Evolutionary conservation across 192 early-diverging fungal genomes (phyloP).

Genomic region (Funneliformis mosseae): DNA sequence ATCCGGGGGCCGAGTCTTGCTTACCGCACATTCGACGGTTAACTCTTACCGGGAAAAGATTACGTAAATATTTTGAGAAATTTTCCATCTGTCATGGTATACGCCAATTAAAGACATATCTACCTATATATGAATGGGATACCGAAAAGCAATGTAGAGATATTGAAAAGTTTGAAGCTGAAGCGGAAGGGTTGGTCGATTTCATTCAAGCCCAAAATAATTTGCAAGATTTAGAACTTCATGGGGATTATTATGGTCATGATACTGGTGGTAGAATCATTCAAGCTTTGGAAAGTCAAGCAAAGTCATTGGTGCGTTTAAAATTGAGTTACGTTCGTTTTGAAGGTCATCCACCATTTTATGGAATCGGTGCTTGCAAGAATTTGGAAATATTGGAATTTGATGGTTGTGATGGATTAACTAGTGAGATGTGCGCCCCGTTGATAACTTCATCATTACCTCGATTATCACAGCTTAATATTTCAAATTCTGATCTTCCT

Average conservation of each 20-base stretch:
- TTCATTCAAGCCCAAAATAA: slow-evolving; percentile 14
- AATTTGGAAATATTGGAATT: slow-evolving; percentile 17
- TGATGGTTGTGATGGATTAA: slow-evolving; percentile 26
- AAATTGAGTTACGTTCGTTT: slow-evolving; percentile 17
- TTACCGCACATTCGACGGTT: slow-evolving; percentile 4
- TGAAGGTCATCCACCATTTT: slow-evolving; percentile 21
- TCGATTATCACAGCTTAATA: slow-evolving; percentile 1
- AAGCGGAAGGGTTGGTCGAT: slow-evolving; percentile 3
- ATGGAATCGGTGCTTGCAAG: slow-evolving; percentile 5
- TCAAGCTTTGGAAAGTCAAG: slow-evolving; percentile 9
- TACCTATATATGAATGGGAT: slow-evolving; percentile 25
- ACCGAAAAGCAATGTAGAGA: slow-evolving; percentile 11
- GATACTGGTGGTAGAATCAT: slow-evolving; percentile 21
- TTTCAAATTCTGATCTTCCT: slow-evolving; percentile 21
- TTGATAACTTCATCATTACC: neutral
- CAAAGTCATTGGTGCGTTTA: neutral
- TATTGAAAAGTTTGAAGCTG: slow-evolving; percentile 18
- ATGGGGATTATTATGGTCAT: slow-evolving; percentile 19
- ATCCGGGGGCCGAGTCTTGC: slow-evolving; percentile 1
- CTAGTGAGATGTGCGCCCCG: slow-evolving; percentile 5
- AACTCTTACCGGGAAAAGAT: slow-evolving; percentile 22
- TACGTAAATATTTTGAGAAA: slow-evolving; percentile 22
- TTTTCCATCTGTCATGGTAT: neutral
- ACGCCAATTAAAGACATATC: slow-evolving; percentile 18
- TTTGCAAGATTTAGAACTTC: slow-evolving; percentile 14